A percentile compares a stretch with the other conserved stretches of the same genome.
Evolutionary conservation across 73 alveolate species (phyloP).

Genomic region (Paramecium biaurelia): DNA sequence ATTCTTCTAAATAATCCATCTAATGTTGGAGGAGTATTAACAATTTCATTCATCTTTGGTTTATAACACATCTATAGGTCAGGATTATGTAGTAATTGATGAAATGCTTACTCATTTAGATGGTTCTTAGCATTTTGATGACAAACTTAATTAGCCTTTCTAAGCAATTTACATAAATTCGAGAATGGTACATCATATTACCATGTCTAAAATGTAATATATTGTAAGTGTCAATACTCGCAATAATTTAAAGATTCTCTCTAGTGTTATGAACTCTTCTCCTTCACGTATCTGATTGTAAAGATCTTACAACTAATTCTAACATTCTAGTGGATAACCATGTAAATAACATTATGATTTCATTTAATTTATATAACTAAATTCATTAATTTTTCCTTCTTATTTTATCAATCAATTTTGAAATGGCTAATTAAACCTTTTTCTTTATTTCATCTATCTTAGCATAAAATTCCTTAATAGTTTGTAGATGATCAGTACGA

Average conservation of each 20-base stretch:
- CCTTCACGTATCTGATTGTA: background rate
- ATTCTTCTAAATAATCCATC: background rate
- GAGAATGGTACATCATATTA: background rate
- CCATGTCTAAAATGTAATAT: background rate
- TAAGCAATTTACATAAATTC: background rate
- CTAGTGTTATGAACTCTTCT: background rate
- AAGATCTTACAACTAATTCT: background rate
- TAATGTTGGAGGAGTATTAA: background rate
- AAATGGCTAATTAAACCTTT: background rate
- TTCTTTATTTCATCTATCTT: background rate
- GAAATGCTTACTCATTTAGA: background rate
- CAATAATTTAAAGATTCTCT: background rate
- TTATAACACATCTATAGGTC: background rate
- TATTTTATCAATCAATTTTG: background rate
- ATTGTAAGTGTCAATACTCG: background rate
- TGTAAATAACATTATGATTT: background rate
- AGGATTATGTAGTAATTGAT: background rate
- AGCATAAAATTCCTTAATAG: background rate
- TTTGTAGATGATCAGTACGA: background rate
- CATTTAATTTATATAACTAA: background rate
- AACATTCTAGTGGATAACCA: conserved; percentile 1
- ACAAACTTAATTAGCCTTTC: background rate
- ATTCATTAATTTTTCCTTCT: conserved; percentile 3
- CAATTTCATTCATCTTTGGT: background rate
- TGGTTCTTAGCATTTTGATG: background rate